These are phyloP conservation scores for Leccinellum albellum DNA, from an alignment of 768 basidiomycete genomes.

Conservation along the genomic window DNA sequence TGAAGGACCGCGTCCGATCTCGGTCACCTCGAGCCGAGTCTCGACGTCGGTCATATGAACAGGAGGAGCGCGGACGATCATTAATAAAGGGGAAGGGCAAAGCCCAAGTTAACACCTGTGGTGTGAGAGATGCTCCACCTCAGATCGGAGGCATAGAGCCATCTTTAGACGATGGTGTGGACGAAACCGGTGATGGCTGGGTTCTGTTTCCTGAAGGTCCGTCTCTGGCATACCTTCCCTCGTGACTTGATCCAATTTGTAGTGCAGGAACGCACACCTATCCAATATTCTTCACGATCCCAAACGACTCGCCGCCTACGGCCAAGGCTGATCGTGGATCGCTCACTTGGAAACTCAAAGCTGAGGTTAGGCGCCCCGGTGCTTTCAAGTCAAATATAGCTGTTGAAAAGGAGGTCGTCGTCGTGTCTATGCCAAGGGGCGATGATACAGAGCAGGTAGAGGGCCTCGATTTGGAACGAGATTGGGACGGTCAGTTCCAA, in stretches of 20 bases:
- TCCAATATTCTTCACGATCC: constrained; percentile 90
- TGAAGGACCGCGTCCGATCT: constrained; percentile 44
- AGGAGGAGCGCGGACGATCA: constrained; percentile 30
- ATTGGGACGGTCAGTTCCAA: constrained; percentile 87
- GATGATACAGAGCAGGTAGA: constrained; percentile 55
- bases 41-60: background rate
- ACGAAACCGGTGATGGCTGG: constrained; percentile 56
- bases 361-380: constrained; percentile 79
- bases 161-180: constrained; percentile 9
- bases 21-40: constrained; percentile 35
- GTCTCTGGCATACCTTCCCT: constrained; percentile 14
- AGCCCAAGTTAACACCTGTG: background rate
- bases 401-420: constrained; percentile 65
- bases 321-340: constrained; percentile 72
- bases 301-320: constrained; percentile 73
- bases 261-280: constrained; percentile 84
- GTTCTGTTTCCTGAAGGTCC: constrained; percentile 85
- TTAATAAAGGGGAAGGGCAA: constrained; percentile 32
- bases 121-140: constrained; percentile 9
- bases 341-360: constrained; percentile 76
- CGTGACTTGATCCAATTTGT: constrained; percentile 45
- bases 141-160: constrained; percentile 32
- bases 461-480: constrained; percentile 78
- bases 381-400: constrained; percentile 70
- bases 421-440: constrained; percentile 64